A percentile compares a stretch with the other conserved stretches of the same genome.
These are phyloP conservation scores for Euphorbia corollata DNA, from an alignment of 441 rosid genomes.

Conservation along the genomic window DNA sequence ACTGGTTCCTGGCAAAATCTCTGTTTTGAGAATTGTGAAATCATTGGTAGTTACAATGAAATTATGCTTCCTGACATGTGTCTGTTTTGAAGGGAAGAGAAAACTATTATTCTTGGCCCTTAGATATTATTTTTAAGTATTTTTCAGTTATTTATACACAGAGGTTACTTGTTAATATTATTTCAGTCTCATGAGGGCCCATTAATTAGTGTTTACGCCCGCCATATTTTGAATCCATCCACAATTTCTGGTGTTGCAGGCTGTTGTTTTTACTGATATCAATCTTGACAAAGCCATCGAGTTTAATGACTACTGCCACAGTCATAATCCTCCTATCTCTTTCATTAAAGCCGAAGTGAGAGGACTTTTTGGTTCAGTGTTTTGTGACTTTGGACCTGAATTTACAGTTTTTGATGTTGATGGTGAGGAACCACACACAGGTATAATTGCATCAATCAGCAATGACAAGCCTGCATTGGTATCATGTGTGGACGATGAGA, in stretches of 20 bases:
- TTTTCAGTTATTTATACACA: too few species aligned
- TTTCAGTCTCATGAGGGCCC: neutral
- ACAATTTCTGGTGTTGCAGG: conserved; percentile 38
- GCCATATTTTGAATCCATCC: neutral
- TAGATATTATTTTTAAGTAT: neutral
- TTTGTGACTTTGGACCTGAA: conserved; percentile 91
- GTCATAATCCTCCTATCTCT: conserved; percentile 68
- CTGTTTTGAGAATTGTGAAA: neutral
- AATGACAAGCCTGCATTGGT: conserved; percentile 75
- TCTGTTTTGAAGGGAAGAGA: neutral
- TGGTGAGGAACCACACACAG: conserved; percentile 88
- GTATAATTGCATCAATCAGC: conserved; percentile 83
- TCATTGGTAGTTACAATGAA: neutral
- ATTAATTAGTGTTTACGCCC: neutral
- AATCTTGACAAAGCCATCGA: conserved; percentile 60
- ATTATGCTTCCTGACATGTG: neutral
- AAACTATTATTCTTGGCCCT: neutral
- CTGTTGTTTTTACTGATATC: conserved; percentile 71
- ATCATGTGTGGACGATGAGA: conserved; percentile 85
- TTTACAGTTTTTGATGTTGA: conserved; percentile 80
- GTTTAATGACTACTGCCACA: conserved; percentile 70
- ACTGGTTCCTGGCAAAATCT: neutral
- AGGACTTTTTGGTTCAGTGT: conserved; percentile 88
- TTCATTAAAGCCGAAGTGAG: conserved; percentile 81
- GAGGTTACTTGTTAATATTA: neutral